Percentiles rank a stretch among this genome's conserved stretches.
phyloP scores from a whole-genome alignment of 768 basidiomycete species.

The Boletus tylopilopsis region DNA sequence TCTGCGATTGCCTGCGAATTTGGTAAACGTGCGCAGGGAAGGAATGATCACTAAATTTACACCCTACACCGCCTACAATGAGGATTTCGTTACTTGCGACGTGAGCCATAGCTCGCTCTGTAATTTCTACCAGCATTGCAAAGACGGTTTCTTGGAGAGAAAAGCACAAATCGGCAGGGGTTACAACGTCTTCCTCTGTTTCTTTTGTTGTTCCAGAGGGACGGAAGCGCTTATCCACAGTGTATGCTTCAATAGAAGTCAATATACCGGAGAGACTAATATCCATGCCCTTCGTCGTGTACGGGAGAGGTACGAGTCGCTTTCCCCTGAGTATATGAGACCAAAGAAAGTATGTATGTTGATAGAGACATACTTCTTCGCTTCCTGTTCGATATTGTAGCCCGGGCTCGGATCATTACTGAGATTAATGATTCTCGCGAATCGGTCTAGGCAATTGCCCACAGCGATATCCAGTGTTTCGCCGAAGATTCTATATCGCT shows the following conservation, averaged over 20 bases:
- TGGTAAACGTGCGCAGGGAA: background rate
- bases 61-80: conserved; percentile 99
- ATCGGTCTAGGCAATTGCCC: conserved; percentile 96
- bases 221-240: conserved; percentile 81
- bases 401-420: conserved; percentile 96
- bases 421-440: conserved; percentile 90
- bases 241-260: conserved; percentile 84
- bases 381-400: conserved; percentile 95
- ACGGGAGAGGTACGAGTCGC: conserved; percentile 79
- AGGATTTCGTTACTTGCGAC: conserved; percentile 94
- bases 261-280: conserved; percentile 93
- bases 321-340: conserved; percentile 57
- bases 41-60: conserved; percentile 47
- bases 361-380: conserved; percentile 64
- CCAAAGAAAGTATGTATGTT: background rate
- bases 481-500: conserved; percentile 97
- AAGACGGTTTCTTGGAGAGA: conserved; percentile 96
- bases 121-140: conserved; percentile 98
- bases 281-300: conserved; percentile 99
- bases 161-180: conserved; percentile 94
- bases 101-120: conserved; percentile 98
- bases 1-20: conserved; percentile 74
- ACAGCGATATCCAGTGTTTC: conserved; percentile 99
- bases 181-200: conserved; percentile 65
- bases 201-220: conserved; percentile 37